These are phyloP conservation scores for Westerdykella sp. DNA, from an alignment of 2,329 filamentous ascomycete genomes.

Conservation along the genomic window DNA sequence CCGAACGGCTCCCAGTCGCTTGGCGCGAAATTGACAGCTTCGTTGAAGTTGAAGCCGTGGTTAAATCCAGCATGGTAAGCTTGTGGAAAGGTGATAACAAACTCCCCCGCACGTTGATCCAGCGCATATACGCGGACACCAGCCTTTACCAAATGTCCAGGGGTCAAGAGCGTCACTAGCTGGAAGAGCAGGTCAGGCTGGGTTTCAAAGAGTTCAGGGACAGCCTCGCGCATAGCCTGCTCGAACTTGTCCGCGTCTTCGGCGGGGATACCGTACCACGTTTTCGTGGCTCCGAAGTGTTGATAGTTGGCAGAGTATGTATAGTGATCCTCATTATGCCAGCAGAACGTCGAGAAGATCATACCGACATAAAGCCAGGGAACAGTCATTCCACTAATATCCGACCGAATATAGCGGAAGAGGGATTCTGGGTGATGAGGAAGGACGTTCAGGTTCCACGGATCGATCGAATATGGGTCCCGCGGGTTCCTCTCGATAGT, in stretches of 20 bases:
- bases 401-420: conserved; percentile 95
- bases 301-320: conserved; percentile 98
- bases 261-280: conserved; percentile 96
- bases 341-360: conserved; percentile 99
- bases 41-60: conserved; percentile 97
- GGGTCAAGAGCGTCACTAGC: conserved; percentile 89
- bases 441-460: conserved; percentile 92
- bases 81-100: conserved; percentile 94
- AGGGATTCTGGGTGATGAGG: conserved; percentile 86
- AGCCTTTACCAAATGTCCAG: conserved; percentile 86
- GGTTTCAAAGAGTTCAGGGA: conserved; percentile 93
- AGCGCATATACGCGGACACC: conserved; percentile 89
- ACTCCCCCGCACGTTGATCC: conserved; percentile 93
- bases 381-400: conserved; percentile 98
- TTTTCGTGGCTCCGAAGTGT: conserved; percentile 96
- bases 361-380: conserved; percentile 99
- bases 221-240: conserved; percentile 86
- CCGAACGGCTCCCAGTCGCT: conserved; percentile 93
- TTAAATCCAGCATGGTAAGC: conserved; percentile 98
- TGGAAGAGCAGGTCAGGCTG: conserved; percentile 96
- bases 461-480: conserved; percentile 79
- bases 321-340: conserved; percentile 98
- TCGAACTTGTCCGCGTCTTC: conserved; percentile 94
- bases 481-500: conserved; percentile 86
- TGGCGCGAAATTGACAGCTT: conserved; percentile 96